Base-by-base conservation (phyloP, 352 stramenopile species). In the Phytophthora lateralis region DNA sequence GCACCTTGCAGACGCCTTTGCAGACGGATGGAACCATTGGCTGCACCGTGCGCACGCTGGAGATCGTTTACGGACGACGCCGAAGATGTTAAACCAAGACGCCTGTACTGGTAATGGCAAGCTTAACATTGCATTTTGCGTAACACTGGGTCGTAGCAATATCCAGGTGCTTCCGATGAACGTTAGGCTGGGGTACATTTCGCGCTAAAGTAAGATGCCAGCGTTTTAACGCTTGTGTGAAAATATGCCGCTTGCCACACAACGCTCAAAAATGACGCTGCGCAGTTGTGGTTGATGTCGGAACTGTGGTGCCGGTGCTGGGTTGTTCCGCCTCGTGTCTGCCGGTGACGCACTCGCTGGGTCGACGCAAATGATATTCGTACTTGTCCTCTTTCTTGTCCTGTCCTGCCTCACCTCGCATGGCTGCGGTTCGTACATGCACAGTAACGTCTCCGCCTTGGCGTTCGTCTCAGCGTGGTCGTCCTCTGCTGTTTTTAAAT, bases 381-480 rank as follows among this genome's bases (percentile, higher is more conserved):
- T 15, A 9, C 24, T 57, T 32, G 37, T 46, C 44, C 49, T 54
- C 38, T 59, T 63, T 63, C 54, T 59, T 63, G 55, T 44, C 55
- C 43, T 63, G 55, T 44, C 55, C 43, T 53, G 30, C 48, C 42
- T 70, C 44, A 6, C 48, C 60, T 60, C 55, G 39, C 66, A 61
- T 56, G 45, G 37, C 39, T 61, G 45, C n/a, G 60, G 45, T 68
- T 75, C 60, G 60, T 73, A 73, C n/a, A n/a, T n/a, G n/a, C n/a
- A n/a, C 21, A 24, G 21, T 24, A 24, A 70, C 60, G 60, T 35
- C 43, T 55, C 47, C 37, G 39, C 35, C 41, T 54, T 17, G 7
- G 6, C 32, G 34, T 64, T 68, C 63, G 58, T 72, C 48, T 63
- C 58, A 68, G 34, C 57, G 26, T 32, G 34, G n/a, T 27, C 45